Conservation (phyloP, 1,284 basidiomycete genomes). For the Ceratobasidium sp. region DNA sequence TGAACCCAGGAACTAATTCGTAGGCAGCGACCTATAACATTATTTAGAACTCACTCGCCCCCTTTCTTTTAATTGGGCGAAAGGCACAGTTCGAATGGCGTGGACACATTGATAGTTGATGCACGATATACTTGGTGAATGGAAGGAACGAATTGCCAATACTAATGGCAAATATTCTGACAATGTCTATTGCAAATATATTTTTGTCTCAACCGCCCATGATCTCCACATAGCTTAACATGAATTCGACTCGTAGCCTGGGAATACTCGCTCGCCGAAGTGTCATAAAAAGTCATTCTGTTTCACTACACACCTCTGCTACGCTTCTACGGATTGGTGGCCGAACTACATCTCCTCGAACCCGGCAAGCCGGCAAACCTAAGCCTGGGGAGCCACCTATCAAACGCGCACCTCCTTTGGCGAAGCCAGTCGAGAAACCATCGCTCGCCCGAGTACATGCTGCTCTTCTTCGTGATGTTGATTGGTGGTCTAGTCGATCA, state of each 20-base stretch:
- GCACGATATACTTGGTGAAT: too few species aligned
- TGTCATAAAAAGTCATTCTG: not conserved
- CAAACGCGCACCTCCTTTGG: not conserved
- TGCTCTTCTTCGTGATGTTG: conserved; percentile 5
- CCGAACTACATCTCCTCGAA: not conserved
- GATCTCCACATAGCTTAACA: not conserved
- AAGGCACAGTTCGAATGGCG: too few species aligned
- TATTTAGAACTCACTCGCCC: too few species aligned
- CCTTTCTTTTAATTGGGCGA: too few species aligned
- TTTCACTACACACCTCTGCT: conserved; percentile 13
- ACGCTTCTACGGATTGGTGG: not conserved
- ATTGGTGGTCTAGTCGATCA: not conserved
- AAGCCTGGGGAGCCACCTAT: not conserved
- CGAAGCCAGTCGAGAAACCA: not conserved
- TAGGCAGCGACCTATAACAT: too few species aligned
- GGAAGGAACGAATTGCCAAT: not conserved
- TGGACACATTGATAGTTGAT: too few species aligned
- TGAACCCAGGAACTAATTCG: too few species aligned
- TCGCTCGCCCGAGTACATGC: not conserved
- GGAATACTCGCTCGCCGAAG: conserved; percentile 29
- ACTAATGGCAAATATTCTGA: not conserved
- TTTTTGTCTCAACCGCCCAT: not conserved
- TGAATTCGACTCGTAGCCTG: conserved; percentile 21
- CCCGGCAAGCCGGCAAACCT: not conserved
- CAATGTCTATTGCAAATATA: conserved; percentile 9